Conservation (phyloP, 441 rosid genomes). For the Erysimum pusillum region DNA sequence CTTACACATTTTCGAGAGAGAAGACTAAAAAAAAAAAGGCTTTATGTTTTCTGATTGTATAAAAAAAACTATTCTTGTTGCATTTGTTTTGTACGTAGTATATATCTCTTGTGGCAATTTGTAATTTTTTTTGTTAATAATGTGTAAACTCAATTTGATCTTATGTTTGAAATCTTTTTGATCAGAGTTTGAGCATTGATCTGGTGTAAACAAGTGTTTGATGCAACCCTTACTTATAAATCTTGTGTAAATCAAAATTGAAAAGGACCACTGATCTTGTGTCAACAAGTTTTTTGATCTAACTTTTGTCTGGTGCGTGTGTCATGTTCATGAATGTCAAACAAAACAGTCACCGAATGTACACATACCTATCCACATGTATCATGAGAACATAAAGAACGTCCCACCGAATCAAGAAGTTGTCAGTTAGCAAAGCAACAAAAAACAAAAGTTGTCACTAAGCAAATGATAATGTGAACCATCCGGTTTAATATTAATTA, state of each 20-base stretch:
- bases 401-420: background rate
- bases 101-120: background rate
- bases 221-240: background rate
- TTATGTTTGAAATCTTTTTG: background rate
- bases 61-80: slow-evolving; percentile 7
- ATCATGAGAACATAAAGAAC: slow-evolving; percentile 14
- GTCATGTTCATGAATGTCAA: slow-evolving; percentile 25
- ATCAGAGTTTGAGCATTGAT: background rate
- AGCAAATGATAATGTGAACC: background rate
- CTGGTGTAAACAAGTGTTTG: background rate
- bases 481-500: background rate
- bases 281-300: slow-evolving; percentile 14
- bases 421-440: slow-evolving; percentile 3
- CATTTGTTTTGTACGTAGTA: slow-evolving; percentile 39
- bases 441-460: background rate
- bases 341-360: background rate
- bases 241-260: background rate
- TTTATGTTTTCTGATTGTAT: slow-evolving; percentile 24
- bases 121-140: background rate
- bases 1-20: slow-evolving; percentile 15
- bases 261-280: background rate
- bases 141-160: slow-evolving; percentile 14
- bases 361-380: slow-evolving; percentile 11
- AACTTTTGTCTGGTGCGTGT: slow-evolving; percentile 2
- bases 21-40: background rate